Conservation (phyloP, 345 rosid genomes). For the Cardamine occulta region DNA sequence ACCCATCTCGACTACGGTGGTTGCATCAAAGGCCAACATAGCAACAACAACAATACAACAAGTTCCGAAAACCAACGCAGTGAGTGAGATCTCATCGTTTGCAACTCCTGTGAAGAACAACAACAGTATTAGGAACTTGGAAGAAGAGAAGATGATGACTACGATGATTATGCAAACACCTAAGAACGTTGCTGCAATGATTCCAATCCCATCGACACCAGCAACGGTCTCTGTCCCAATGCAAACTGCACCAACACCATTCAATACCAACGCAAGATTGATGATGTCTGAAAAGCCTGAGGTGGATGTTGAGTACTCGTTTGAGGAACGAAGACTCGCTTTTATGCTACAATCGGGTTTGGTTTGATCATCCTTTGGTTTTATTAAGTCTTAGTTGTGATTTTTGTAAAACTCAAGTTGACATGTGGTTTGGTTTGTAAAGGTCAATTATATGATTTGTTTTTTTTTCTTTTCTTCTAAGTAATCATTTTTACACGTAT, state of each 20-base stretch:
- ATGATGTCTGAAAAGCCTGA: slow-evolving; percentile 44
- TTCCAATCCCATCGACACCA: slow-evolving; percentile 63
- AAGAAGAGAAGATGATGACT: slow-evolving; percentile 56
- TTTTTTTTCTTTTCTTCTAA: slow-evolving; percentile 27
- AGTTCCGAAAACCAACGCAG: slow-evolving; percentile 9
- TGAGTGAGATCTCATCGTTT: slow-evolving; percentile 23
- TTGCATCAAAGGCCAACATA: slow-evolving; percentile 57
- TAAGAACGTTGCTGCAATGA: slow-evolving; percentile 44
- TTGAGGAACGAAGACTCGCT: slow-evolving; percentile 89
- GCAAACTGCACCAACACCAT: slow-evolving; percentile 83
- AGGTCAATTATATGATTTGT: slow-evolving; percentile 67
- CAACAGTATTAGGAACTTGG: slow-evolving; percentile 27
- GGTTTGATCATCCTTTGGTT: slow-evolving; percentile 47
- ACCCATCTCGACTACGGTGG: slow-evolving; percentile 59
- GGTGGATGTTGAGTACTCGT: slow-evolving; percentile 71
- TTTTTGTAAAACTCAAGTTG: slow-evolving; percentile 28
- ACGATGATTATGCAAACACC: slow-evolving; percentile 57
- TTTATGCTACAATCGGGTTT: slow-evolving; percentile 47
- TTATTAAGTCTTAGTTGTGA: background rate
- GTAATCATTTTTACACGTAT: slow-evolving; percentile 31
- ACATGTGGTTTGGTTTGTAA: slow-evolving; percentile 29
- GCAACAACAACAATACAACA: slow-evolving; percentile 34
- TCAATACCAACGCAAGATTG: slow-evolving; percentile 22
- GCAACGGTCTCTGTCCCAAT: slow-evolving; percentile 71
- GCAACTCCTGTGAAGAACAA: slow-evolving; percentile 62